Evolutionary conservation across 306 rosid genomes (phyloP).

Genomic region (Cicer pinnatifidum): DNA sequence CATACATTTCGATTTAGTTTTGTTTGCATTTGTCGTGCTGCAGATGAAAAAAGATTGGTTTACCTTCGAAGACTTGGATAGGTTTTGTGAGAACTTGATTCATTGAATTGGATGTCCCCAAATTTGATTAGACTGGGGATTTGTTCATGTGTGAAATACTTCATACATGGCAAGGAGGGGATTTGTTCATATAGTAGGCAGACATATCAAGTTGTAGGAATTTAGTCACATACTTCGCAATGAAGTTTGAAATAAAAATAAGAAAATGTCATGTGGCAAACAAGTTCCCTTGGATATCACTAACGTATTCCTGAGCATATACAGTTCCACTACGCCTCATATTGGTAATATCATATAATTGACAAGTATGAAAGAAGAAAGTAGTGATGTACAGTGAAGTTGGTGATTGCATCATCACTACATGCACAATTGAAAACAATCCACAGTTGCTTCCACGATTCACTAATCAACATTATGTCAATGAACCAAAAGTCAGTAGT

Average conservation of each 20-base stretch:
- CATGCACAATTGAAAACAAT: too few species aligned
- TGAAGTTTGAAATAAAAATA: conserved; percentile 9
- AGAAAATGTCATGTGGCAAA: conserved; percentile 2
- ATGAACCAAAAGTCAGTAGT: too few species aligned
- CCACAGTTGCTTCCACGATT: too few species aligned
- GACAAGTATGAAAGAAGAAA: too few species aligned
- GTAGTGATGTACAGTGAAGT: too few species aligned
- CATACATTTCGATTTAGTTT: conserved; percentile 25
- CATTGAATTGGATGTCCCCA: conserved; percentile 39
- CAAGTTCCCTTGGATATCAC: neutral
- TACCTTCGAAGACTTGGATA: conserved; percentile 51
- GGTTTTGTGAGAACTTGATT: conserved; percentile 50
- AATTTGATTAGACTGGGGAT: conserved; percentile 23
- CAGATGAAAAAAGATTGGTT: conserved; percentile 83
- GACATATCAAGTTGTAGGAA: neutral
- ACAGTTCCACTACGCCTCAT: too few species aligned
- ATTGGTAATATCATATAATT: too few species aligned
- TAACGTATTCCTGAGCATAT: too few species aligned
- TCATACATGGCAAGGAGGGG: neutral
- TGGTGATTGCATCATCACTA: too few species aligned
- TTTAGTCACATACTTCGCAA: neutral
- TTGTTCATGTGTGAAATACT: neutral
- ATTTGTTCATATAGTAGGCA: conserved; percentile 37
- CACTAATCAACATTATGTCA: too few species aligned
- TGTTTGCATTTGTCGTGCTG: conserved; percentile 45